Percentiles rank a stretch among this genome's conserved stretches.
Conservation (phyloP, 768 basidiomycete genomes). For the Tulasnella sp. region DNA sequence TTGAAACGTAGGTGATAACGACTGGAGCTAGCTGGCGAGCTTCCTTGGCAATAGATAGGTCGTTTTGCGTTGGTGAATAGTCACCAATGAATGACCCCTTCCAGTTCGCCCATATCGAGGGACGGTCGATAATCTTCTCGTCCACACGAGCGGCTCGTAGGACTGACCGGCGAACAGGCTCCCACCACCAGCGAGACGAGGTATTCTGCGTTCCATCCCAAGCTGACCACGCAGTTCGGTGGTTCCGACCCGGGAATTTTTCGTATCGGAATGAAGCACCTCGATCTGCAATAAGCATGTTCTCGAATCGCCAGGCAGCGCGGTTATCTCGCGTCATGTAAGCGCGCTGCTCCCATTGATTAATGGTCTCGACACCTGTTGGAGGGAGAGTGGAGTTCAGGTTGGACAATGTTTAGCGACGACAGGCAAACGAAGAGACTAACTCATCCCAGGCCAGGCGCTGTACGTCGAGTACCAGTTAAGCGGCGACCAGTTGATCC, state of each 20-base stretch:
- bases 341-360: constrained; percentile 75
- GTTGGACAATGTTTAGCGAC: neutral
- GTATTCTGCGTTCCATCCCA: constrained; percentile 12
- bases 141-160: constrained; percentile 9
- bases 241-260: constrained; percentile 16
- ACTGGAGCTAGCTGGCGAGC: constrained; percentile 33
- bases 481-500: constrained; percentile 45
- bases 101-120: constrained; percentile 14
- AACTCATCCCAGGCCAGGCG: constrained; percentile 65
- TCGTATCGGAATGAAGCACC: constrained; percentile 50
- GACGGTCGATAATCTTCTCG: constrained; percentile 25
- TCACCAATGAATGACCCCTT: neutral
- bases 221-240: constrained; percentile 14
- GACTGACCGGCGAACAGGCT: constrained; percentile 15
- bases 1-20: constrained; percentile 41
- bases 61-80: neutral
- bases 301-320: constrained; percentile 72
- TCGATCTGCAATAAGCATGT: constrained; percentile 71
- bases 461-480: constrained; percentile 69
- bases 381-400: constrained; percentile 36
- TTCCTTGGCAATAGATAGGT: constrained; percentile 28
- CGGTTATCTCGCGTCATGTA: constrained; percentile 51
- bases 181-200: constrained; percentile 20
- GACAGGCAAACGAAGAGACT: constrained; percentile 58
- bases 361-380: constrained; percentile 60